Base-by-base conservation (phyloP, 2,329 filamentous ascomycete genomes). In the Rugonectria rugulosa region DNA sequence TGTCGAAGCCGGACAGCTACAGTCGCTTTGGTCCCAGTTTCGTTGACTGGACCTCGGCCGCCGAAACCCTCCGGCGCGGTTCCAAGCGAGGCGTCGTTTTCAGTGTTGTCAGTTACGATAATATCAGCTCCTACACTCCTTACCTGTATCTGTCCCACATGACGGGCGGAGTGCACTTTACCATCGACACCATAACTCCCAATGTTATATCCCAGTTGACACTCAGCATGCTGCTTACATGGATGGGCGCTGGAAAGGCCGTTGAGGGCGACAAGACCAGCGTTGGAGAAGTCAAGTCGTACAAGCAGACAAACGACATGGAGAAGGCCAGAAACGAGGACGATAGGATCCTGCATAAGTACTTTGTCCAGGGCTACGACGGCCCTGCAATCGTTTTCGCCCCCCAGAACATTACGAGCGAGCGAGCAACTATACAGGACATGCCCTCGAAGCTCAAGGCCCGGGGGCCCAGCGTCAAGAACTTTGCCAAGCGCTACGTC, bases 11-110 rank as follows among this genome's bases (percentile, higher is more conserved):
- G 3, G 50, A 40, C 0, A 46, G 60, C 1, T 78, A 73, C 42
- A 74, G 71, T 2, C 67, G 70, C 0, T 63, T 56, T 10, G 77
- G 74, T 0, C 56, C 62, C 2, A 49, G 63, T 3, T 82, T 82
- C 44, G 56, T 65, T 3, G 79, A 82, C 63, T 83, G 79, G 80
- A 69, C 74, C 0, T 70, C 70, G 0, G 75, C 70, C 1, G 68
- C 72, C 19, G 69, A 65, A 4, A 69, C 69, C 0, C 62, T 82
- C 6, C 38, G 55, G 6, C 71, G 42, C 0, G 65, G 66, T 2
- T 58, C 57, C 29, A 78, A 76, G 63, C 72, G 70, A 51, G 77
- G 74, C 1, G 75, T 78, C 38, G 75, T 81, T 6, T 81, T 80
- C 62, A 70, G 71, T 43, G 67, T 81, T 21, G 64, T 80, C 6